These are phyloP conservation scores for Pestalotiopsis sp. DNA, from an alignment of 2,329 filamentous ascomycete genomes.

Conservation along the genomic window DNA sequence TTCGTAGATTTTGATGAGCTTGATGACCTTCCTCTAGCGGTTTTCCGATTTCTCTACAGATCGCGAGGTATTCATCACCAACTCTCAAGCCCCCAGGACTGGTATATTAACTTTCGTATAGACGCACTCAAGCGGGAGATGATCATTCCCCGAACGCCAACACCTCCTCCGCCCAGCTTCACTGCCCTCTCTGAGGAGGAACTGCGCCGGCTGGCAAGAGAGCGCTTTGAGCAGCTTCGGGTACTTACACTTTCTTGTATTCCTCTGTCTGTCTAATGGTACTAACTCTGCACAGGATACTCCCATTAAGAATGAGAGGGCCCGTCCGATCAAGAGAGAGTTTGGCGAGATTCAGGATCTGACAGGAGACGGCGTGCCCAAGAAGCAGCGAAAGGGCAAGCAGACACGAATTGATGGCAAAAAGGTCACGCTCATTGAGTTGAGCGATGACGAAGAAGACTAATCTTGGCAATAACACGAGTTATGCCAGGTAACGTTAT, in stretches of 20 bases:
- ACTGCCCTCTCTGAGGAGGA: conserved; percentile 26
- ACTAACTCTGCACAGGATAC: conserved; percentile 9
- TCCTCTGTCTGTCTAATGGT: neutral
- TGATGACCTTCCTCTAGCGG: neutral
- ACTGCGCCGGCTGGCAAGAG: conserved; percentile 30
- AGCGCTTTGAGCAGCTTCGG: conserved; percentile 29
- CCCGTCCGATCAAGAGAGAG: conserved; percentile 29
- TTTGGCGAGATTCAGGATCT: conserved; percentile 28
- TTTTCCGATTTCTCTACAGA: conserved; percentile 26
- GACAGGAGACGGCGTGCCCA: conserved; percentile 18
- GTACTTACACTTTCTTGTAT: conserved; percentile 15
- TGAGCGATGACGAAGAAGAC: conserved; percentile 18
- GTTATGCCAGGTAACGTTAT: neutral
- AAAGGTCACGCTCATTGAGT: conserved; percentile 22
- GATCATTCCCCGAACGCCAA: conserved; percentile 31
- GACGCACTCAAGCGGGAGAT: conserved; percentile 33
- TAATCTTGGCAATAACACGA: neutral
- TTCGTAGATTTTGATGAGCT: neutral
- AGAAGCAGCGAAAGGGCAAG: conserved; percentile 15
- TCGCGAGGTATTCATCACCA: conserved; percentile 26
- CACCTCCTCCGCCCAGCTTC: conserved; percentile 20
- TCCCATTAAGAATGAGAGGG: conserved; percentile 19
- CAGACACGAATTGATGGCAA: conserved; percentile 16
- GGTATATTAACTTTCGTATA: conserved; percentile 18
- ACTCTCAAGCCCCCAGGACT: neutral